A percentile compares a stretch with the other conserved stretches of the same genome.
Evolutionary conservation across 768 basidiomycete genomes (phyloP).

Genomic region (Steccherinum ochraceum): DNA sequence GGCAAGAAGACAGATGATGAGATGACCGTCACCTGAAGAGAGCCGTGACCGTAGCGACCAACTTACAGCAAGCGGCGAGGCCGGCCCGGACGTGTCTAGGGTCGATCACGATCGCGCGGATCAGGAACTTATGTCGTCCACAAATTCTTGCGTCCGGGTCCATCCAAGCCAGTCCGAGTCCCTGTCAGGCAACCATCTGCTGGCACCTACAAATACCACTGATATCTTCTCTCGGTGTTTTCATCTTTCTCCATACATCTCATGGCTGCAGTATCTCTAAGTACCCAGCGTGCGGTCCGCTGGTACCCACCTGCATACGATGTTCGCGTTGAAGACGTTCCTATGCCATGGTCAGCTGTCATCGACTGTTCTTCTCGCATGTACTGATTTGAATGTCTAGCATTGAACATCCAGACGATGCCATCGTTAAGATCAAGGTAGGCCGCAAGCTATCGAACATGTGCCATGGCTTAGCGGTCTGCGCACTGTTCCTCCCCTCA

Average conservation of each 20-base stretch:
- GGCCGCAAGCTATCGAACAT: background rate
- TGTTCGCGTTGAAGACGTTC: constrained; percentile 59
- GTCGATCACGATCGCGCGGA: too few species aligned
- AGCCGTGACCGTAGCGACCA: too few species aligned
- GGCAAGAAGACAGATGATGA: too few species aligned
- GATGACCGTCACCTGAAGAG: too few species aligned
- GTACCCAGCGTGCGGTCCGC: constrained; percentile 38
- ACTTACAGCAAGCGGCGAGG: too few species aligned
- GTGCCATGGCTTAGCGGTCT: background rate
- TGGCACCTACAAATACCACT: too few species aligned
- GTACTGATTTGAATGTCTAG: constrained; percentile 27
- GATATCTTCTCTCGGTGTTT: too few species aligned
- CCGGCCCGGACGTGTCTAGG: too few species aligned
- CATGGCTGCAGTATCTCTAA: background rate
- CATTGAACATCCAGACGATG: constrained; percentile 70
- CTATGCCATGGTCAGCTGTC: constrained; percentile 43
- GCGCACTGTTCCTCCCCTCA: constrained; percentile 18
- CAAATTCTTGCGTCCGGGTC: too few species aligned
- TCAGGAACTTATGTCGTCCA: too few species aligned
- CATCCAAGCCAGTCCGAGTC: too few species aligned
- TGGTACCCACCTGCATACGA: constrained; percentile 67
- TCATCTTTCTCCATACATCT: background rate
- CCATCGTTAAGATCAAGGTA: constrained; percentile 69
- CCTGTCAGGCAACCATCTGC: too few species aligned
- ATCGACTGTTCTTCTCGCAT: background rate